Evolutionary conservation across 805 yeast genomes (phyloP).

Genomic region (Cyberlindnera japonica): DNA sequence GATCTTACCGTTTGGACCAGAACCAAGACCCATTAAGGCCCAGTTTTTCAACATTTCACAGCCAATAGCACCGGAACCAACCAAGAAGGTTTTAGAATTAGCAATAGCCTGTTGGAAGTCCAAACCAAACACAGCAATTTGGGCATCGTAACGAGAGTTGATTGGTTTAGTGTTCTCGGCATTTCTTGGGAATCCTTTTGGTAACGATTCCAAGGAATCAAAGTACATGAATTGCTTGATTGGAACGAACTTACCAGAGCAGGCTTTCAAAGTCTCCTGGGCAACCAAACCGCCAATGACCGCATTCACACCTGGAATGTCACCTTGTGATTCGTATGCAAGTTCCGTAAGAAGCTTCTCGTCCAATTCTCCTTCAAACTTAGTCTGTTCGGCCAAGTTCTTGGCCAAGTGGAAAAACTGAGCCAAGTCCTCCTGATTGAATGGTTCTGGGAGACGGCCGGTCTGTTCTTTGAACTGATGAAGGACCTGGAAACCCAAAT

Average conservation of each 20-base stretch:
- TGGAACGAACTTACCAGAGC: conserved; percentile 94
- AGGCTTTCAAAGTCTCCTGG: conserved; percentile 93
- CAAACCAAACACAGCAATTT: conserved; percentile 89
- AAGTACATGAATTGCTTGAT: conserved; percentile 88
- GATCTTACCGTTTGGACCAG: conserved; percentile 86
- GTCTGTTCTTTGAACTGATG: conserved; percentile 62
- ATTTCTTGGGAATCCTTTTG: conserved; percentile 60
- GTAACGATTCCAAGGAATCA: conserved; percentile 90
- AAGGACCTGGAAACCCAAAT: conserved; percentile 87
- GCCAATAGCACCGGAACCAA: conserved; percentile 98
- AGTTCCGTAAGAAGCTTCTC: conserved; percentile 65
- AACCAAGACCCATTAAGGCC: conserved; percentile 95
- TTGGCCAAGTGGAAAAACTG: conserved; percentile 59
- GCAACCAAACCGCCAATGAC: conserved; percentile 93
- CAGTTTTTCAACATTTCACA: conserved; percentile 98
- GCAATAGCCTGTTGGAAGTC: conserved; percentile 69
- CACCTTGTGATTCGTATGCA: conserved; percentile 86
- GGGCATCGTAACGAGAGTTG: conserved; percentile 86
- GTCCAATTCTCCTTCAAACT: conserved; percentile 60
- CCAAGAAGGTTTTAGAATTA: conserved; percentile 81
- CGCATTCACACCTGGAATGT: conserved; percentile 84
- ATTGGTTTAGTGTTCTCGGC: conserved; percentile 71
- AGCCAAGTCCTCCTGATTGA: conserved; percentile 67
- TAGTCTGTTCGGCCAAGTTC: conserved; percentile 53
- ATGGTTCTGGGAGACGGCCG: conserved; percentile 72